These are phyloP conservation scores for Penicillium sp. DNA, from an alignment of 2,329 filamentous ascomycete genomes.

Conservation along the genomic window DNA sequence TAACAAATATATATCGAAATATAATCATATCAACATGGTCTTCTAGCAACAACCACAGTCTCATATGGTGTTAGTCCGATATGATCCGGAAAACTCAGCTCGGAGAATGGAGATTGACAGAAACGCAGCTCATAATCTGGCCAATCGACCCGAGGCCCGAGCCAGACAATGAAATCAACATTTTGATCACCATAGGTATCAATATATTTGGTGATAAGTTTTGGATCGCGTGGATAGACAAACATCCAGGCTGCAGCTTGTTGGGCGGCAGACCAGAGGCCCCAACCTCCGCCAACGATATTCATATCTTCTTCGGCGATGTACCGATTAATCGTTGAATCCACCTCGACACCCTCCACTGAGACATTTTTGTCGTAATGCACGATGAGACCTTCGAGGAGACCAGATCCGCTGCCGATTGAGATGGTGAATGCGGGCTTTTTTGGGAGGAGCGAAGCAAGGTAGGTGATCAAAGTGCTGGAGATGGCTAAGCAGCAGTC, in stretches of 20 bases:
- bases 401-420: constrained; percentile 52
- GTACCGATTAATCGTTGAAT: constrained; percentile 45
- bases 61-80: constrained; percentile 28
- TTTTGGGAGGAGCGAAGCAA: constrained; percentile 25
- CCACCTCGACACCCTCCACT: constrained; percentile 51
- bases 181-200: constrained; percentile 18
- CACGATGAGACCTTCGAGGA: constrained; percentile 48
- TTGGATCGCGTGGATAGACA: constrained; percentile 53
- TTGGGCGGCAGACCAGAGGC: constrained; percentile 42
- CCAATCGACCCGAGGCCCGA: constrained; percentile 33
- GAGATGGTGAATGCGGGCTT: constrained; percentile 39
- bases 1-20: too few relatives aligned
- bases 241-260: constrained; percentile 51
- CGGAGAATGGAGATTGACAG: constrained; percentile 19
- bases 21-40: neutral
- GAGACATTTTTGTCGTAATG: constrained; percentile 24
- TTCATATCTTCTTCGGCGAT: constrained; percentile 44
- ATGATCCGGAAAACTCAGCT: constrained; percentile 19
- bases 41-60: constrained; percentile 21
- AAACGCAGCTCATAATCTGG: constrained; percentile 31
- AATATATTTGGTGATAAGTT: constrained; percentile 47
- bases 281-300: constrained; percentile 46
- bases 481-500: constrained; percentile 32
- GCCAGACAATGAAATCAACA: constrained; percentile 29
- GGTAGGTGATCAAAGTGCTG: constrained; percentile 18